Base-by-base conservation (phyloP, 164 flowering plant genomes). In the Pachysandra terminalis region DNA sequence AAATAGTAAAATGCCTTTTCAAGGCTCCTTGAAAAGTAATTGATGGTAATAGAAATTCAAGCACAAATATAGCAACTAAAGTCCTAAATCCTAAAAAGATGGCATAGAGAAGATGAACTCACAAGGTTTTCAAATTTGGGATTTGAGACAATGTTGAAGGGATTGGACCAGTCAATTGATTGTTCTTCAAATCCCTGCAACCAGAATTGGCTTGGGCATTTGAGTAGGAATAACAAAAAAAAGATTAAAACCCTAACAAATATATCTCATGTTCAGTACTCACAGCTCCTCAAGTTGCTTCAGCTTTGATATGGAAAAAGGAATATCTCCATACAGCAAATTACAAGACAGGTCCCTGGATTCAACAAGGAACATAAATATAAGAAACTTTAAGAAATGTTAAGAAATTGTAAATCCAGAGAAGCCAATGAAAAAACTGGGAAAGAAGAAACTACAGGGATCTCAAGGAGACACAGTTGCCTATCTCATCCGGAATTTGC, bases 401-500 rank as follows among this genome's bases (percentile, higher is more conserved):
- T 21, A 9, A 40, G n/a, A 51, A 57, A 56, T 13, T 17, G 7
- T 13, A 37, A 9, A 32, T 32, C 25, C n/a, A 48, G 26, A 21
- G n/a, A n/a, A n/a, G 17, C 19, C 49, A 61, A 0, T 22, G 19
- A 25, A 21, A 12, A 54, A 27, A 26, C 5, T 22, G 28, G 41
- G 14, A 53, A 56, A 0, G 0, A 0, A 58, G 27, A 35, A 2
- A 61, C 75, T 89, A 94, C 98, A 94, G 72, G 16, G 68, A 51
- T 40, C 68, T 64, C 19, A 94, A 81, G 22, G 74, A 74, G 26
- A 66, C 80, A 63, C 96, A 90, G 78, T 90, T 78, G 54, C 97
- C 97, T 35, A 94, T 85, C 73, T 94, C 98, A 80, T 91, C 98
- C 2, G 98, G 98, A 17, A 94, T 90, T 83, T 88, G 97, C 37